Conservation (phyloP, 1,139 yeast species). For the Debaryomycetaceae sp. region DNA sequence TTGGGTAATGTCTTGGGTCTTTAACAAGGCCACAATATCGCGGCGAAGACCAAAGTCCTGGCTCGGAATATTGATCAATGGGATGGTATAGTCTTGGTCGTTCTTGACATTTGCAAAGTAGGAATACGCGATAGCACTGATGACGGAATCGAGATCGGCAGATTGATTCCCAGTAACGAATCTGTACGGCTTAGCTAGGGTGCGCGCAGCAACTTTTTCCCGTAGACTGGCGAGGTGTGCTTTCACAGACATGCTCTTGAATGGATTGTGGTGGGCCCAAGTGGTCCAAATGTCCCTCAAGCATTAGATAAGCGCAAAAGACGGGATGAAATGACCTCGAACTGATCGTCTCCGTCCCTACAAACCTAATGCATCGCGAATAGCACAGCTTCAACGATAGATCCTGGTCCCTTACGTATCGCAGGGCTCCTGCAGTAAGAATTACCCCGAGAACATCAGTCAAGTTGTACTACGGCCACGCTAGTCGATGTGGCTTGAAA, state of each 20-base stretch:
- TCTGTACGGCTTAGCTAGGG: slow-evolving; percentile 12
- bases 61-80: slow-evolving; percentile 63
- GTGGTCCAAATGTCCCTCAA: no score
- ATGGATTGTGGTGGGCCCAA: no score
- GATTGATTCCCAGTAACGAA: slow-evolving; percentile 82
- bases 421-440: no score
- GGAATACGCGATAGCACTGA: slow-evolving; percentile 63
- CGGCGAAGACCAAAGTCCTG: slow-evolving; percentile 58
- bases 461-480: no score
- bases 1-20: slow-evolving; percentile 34
- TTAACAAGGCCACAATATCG: slow-evolving; percentile 53
- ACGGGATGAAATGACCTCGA: no score
- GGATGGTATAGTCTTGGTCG: slow-evolving; percentile 27
- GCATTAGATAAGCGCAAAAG: no score
- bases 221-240: slow-evolving; percentile 13
- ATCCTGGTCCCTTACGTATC: no score
- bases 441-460: no score
- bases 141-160: slow-evolving; percentile 77
- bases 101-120: slow-evolving; percentile 32
- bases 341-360: no score
- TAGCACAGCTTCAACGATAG: no score
- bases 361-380: no score
- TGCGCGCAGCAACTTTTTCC: slow-evolving; percentile 7
- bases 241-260: slow-evolving; percentile 11
- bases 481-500: no score